Evolutionary conservation across 805 yeast genomes (phyloP).

Genomic region (Tetrapisispora phaffii): DNA sequence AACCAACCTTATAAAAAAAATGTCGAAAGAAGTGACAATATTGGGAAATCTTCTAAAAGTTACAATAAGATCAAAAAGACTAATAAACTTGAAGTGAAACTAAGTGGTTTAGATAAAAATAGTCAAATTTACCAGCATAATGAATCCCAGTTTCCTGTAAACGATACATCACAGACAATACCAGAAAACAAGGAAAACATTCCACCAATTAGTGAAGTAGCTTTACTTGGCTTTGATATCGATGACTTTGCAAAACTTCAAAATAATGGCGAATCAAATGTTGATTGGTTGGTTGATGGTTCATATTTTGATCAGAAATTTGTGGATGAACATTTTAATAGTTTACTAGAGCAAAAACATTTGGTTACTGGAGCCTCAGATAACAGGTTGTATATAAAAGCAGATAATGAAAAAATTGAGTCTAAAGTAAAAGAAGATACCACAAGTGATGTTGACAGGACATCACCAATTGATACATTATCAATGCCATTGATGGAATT

Average conservation of each 20-base stretch:
- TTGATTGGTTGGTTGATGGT: slow-evolving; percentile 17
- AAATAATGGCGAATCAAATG: background rate
- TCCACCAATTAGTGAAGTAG: slow-evolving; percentile 6
- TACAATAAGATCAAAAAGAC: background rate
- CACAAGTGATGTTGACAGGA: slow-evolving; percentile 15
- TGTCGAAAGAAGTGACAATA: background rate
- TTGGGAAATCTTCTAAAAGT: background rate
- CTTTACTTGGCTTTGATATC: background rate
- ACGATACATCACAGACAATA: background rate
- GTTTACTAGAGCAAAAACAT: slow-evolving; percentile 2
- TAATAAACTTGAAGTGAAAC: no score
- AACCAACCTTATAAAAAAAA: background rate
- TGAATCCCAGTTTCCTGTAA: background rate
- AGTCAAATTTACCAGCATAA: background rate
- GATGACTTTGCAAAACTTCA: background rate
- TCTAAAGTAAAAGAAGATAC: background rate
- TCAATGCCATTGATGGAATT: slow-evolving; percentile 30
- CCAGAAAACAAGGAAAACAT: slow-evolving; percentile 20
- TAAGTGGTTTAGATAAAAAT: no score
- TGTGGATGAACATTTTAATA: background rate
- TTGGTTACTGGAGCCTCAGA: slow-evolving; percentile 1
- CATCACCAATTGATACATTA: slow-evolving; percentile 25
- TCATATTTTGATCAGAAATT: slow-evolving; percentile 10
- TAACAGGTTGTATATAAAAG: no score
- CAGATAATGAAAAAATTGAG: background rate